A percentile compares a stretch with the other conserved stretches of the same genome.
phyloP scores from a whole-genome alignment of 768 basidiomycete species.

The Pleurotus platypus region DNA sequence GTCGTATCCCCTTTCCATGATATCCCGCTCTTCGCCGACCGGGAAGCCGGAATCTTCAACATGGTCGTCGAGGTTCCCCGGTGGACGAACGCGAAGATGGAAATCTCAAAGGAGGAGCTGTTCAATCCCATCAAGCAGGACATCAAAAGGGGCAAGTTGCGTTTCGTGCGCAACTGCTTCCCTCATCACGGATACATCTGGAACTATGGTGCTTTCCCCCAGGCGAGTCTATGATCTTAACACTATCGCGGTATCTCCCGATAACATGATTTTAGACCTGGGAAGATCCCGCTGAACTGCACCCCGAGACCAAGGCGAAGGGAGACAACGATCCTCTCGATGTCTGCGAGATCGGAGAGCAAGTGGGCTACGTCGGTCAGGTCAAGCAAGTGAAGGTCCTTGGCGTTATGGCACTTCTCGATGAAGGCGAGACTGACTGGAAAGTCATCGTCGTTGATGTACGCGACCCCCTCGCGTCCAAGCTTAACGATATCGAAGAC shows the following conservation, averaged over 20 bases:
- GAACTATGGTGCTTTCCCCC: conserved; percentile 99
- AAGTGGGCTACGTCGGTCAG: conserved; percentile 94
- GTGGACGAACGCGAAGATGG: conserved; percentile 99
- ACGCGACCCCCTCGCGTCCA: conserved; percentile 90
- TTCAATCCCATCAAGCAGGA: conserved; percentile 99
- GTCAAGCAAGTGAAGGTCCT: conserved; percentile 99
- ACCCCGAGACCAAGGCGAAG: conserved; percentile 97
- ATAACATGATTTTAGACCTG: conserved; percentile 64
- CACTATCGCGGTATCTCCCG: background rate
- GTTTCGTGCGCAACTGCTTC: conserved; percentile 99
- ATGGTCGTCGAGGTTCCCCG: conserved; percentile 98
- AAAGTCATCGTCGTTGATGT: conserved; percentile 99
- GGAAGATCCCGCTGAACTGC: conserved; percentile 86
- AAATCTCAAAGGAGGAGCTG: conserved; percentile 96
- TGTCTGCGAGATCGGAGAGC: conserved; percentile 99
- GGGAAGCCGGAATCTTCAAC: conserved; percentile 93
- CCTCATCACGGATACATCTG: conserved; percentile 99
- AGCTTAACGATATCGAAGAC: conserved; percentile 98
- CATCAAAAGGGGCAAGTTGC: conserved; percentile 92
- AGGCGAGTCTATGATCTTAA: conserved; percentile 47
- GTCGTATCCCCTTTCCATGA: conserved; percentile 92
- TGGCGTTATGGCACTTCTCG: conserved; percentile 98
- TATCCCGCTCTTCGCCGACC: conserved; percentile 97
- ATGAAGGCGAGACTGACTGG: conserved; percentile 99
- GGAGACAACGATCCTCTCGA: conserved; percentile 99